Percentiles rank a stretch among this genome's conserved stretches.
These are phyloP conservation scores for Ambrosia trifida DNA, from an alignment of 129 eudicot genomes.

Conservation along the genomic window DNA sequence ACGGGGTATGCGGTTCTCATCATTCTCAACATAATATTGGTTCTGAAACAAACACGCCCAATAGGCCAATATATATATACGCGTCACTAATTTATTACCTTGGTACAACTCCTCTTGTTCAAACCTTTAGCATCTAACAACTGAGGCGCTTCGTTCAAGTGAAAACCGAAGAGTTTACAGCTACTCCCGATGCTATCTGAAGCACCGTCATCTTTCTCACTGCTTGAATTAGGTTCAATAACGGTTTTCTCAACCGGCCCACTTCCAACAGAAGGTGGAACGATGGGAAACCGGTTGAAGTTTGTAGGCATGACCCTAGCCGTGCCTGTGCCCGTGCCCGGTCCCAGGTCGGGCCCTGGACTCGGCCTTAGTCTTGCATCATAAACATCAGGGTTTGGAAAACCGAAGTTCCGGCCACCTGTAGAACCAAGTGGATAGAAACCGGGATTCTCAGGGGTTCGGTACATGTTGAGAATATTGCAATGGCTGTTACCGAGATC, in stretches of 20 bases:
- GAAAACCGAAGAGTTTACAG: constrained; percentile 76
- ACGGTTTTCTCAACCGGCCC: constrained; percentile 28
- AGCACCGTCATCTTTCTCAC: constrained; percentile 44
- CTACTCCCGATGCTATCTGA: constrained; percentile 45
- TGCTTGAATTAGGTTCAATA: constrained; percentile 38
- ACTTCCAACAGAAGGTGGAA: constrained; percentile 26
- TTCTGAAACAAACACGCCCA: no score
- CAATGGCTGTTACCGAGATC: constrained; percentile 34
- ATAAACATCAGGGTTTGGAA: constrained; percentile 37
- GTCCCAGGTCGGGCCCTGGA: background rate
- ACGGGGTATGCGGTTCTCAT: no score
- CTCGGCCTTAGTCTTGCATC: constrained; percentile 30
- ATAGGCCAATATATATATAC: background rate
- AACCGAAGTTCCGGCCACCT: constrained; percentile 60
- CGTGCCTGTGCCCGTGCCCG: background rate
- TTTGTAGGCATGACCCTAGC: constrained; percentile 30
- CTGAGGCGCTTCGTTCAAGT: constrained; percentile 53
- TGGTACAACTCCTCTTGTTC: constrained; percentile 82
- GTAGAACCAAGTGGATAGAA: constrained; percentile 55
- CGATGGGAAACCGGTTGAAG: constrained; percentile 36
- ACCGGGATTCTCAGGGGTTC: constrained; percentile 41
- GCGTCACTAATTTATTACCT: constrained; percentile 39
- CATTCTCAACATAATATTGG: no score
- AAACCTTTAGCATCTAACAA: constrained; percentile 46
- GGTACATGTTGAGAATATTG: constrained; percentile 49